Evolutionary conservation across 2,329 filamentous ascomycete species (phyloP).

Genomic region (Hypoxylon sp.): DNA sequence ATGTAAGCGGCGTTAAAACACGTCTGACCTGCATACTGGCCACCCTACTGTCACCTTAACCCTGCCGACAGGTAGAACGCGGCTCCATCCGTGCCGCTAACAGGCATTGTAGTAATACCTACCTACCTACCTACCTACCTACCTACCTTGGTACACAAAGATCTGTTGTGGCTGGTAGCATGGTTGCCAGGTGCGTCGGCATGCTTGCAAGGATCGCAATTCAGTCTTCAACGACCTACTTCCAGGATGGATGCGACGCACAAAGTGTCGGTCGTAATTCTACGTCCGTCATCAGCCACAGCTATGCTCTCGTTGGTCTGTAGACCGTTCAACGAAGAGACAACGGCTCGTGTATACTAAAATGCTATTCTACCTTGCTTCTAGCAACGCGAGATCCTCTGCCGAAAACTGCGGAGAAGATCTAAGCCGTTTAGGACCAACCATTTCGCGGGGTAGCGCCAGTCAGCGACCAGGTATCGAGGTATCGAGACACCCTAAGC

Average conservation of each 20-base stretch:
- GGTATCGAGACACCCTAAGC: constrained; percentile 11
- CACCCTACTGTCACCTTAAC: constrained; percentile 1
- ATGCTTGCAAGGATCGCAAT: constrained; percentile 1
- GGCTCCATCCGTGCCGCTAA: constrained; percentile 24
- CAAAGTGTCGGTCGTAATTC: constrained; percentile 26
- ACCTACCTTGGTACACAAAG: too few relatives aligned
- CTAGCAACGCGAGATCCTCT: constrained; percentile 16
- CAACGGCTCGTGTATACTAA: not conserved
- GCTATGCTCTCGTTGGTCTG: constrained; percentile 20
- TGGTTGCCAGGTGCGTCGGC: constrained; percentile 10
- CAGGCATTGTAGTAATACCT: constrained; percentile 18
- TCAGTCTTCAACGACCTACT: not conserved
- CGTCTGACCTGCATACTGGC: not conserved
- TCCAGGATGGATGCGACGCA: constrained; percentile 12
- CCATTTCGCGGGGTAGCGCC: constrained; percentile 40
- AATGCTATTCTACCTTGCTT: constrained; percentile 10
- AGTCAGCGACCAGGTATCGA: constrained; percentile 25
- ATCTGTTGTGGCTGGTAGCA: constrained; percentile 1
- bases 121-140: too few relatives aligned
- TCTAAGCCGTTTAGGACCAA: constrained; percentile 34
- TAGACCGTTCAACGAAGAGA: constrained; percentile 11
- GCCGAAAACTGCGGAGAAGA: constrained; percentile 41
- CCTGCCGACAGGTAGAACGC: constrained; percentile 18
- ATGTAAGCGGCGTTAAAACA: constrained; percentile 2
- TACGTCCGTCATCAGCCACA: constrained; percentile 30